These are phyloP conservation scores for Claviceps quebecensis DNA, from an alignment of 2,329 filamentous ascomycete genomes.

Conservation along the genomic window DNA sequence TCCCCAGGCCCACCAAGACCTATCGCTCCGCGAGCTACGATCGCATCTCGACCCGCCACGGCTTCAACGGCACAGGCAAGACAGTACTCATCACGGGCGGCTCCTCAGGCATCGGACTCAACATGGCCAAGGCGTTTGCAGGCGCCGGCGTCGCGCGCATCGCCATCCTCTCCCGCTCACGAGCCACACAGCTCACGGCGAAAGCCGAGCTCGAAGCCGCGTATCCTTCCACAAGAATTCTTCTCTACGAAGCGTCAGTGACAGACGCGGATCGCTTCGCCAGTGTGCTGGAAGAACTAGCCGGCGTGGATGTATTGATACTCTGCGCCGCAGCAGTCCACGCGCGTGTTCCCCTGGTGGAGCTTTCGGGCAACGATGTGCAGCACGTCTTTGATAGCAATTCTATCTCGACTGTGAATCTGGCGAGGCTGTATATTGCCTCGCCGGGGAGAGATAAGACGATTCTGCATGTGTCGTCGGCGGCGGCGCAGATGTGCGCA, in stretches of 20 bases:
- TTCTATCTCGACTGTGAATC: not conserved
- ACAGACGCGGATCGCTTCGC: not conserved
- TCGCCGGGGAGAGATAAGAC: not conserved
- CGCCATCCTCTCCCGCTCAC: not conserved
- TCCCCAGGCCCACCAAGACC: not conserved
- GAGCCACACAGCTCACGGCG: not conserved
- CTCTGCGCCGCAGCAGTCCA: not conserved
- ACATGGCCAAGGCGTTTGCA: not conserved
- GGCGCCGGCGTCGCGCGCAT: not conserved
- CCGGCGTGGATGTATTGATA: not conserved
- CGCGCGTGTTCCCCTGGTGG: not conserved
- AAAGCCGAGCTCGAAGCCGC: not conserved
- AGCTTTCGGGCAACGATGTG: not conserved
- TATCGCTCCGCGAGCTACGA: not conserved
- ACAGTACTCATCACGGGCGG: not conserved
- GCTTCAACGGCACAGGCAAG: not conserved
- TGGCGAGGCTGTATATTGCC: not conserved
- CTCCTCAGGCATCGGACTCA: not conserved
- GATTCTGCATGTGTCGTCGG: not conserved
- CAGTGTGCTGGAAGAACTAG: not conserved
- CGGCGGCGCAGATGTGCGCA: not conserved
- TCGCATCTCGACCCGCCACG: constrained; percentile 1
- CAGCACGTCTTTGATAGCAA: not conserved
- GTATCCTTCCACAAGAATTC: not conserved
- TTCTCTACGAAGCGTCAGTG: not conserved